These are phyloP conservation scores for Trichosporon sp. DNA, from an alignment of 1,284 basidiomycete species.

Conservation along the genomic window DNA sequence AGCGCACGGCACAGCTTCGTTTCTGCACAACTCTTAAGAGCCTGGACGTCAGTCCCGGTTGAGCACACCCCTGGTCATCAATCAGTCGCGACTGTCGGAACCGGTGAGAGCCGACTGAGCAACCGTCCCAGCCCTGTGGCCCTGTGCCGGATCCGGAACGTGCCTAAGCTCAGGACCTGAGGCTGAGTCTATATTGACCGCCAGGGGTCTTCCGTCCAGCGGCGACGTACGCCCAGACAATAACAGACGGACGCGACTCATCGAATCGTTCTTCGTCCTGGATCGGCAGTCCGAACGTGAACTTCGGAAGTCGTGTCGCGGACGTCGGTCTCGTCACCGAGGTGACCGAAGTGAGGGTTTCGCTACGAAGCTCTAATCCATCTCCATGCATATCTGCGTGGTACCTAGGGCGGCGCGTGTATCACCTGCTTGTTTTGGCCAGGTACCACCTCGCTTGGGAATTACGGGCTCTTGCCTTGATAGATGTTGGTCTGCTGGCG, in stretches of 20 bases:
- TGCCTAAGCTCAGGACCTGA: not conserved
- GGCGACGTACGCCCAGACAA: not conserved
- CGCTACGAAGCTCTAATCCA: not conserved
- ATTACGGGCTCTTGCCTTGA: constrained; percentile 10
- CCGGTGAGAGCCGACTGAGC: not conserved
- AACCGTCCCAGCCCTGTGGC: not conserved
- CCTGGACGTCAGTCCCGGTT: not conserved
- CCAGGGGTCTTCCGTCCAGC: not conserved
- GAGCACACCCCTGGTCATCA: not conserved
- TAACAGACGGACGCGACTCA: not conserved
- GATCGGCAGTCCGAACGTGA: not conserved
- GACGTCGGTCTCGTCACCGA: not conserved
- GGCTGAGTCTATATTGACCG: not conserved
- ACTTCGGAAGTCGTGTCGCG: not conserved
- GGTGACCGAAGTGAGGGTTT: no score
- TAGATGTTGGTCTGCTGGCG: not conserved
- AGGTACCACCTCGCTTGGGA: not conserved
- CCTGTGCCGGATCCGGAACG: constrained; percentile 5
- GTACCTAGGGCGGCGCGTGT: not conserved
- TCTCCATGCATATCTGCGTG: constrained; percentile 7
- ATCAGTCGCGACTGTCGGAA: not conserved
- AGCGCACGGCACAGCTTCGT: not conserved
- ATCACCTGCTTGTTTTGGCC: not conserved
- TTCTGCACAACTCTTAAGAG: not conserved
- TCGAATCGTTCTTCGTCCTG: not conserved